Conservation (phyloP, 768 basidiomycete species). For the Rhodotorula babjevae region DNA sequence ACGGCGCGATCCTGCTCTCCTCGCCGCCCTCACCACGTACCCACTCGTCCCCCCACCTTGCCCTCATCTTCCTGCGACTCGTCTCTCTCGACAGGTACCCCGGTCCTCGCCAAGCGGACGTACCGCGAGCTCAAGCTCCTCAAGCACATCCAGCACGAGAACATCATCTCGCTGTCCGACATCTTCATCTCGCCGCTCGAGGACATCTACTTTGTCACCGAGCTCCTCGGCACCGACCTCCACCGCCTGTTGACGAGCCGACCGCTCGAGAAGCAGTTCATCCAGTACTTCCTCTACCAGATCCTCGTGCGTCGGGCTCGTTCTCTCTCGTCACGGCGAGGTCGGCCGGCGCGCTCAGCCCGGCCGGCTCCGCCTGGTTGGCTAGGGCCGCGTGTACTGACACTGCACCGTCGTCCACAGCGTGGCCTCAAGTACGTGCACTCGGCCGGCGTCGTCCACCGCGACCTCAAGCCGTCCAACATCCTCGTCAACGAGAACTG, state of each 20-base stretch:
- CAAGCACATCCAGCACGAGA: slow-evolving; percentile 98
- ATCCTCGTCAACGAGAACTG: slow-evolving; percentile 99
- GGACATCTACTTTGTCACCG: slow-evolving; percentile 93
- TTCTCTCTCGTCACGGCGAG: slow-evolving; percentile 48
- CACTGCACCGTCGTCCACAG: slow-evolving; percentile 48
- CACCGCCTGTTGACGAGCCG: slow-evolving; percentile 93
- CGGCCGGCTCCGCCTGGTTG: no score
- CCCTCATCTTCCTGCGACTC: background rate
- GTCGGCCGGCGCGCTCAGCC: background rate
- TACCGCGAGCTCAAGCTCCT: slow-evolving; percentile 96
- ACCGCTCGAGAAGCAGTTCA: slow-evolving; percentile 98
- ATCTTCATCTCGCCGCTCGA: slow-evolving; percentile 99
- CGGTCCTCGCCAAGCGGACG: slow-evolving; percentile 94
- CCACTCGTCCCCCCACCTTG: background rate
- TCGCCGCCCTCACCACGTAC: background rate
- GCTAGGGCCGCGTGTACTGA: background rate
- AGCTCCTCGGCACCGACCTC: slow-evolving; percentile 93
- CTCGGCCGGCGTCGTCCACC: slow-evolving; percentile 96
- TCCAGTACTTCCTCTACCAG: slow-evolving; percentile 99
- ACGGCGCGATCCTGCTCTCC: background rate
- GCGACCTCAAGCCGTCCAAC: slow-evolving; percentile 98
- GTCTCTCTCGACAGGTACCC: slow-evolving; percentile 54
- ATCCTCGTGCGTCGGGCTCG: slow-evolving; percentile 58
- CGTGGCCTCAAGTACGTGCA: slow-evolving; percentile 99
- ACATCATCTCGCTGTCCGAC: slow-evolving; percentile 97